phyloP scores from a whole-genome alignment of 2,329 filamentous ascomycete genomes.

The Torrubiella hemipterigena region DNA sequence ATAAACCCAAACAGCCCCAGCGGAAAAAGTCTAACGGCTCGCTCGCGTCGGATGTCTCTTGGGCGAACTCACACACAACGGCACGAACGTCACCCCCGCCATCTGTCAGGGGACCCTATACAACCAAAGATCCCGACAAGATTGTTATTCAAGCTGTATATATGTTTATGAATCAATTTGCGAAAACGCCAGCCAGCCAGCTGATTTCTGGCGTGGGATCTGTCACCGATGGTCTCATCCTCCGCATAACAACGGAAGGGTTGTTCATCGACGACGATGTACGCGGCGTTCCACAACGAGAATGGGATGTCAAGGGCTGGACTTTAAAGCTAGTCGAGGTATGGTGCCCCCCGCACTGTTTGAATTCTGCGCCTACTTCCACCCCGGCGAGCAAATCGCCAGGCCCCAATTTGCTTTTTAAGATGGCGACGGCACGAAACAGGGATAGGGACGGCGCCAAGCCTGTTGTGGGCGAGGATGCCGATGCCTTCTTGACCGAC shows the following conservation, averaged over 20 bases:
- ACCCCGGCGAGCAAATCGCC: conserved; percentile 25
- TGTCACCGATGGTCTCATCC: conserved; percentile 83
- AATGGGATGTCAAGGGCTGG: conserved; percentile 99
- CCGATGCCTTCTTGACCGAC: conserved; percentile 50
- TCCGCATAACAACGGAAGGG: conserved; percentile 87
- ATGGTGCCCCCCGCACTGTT: conserved; percentile 59
- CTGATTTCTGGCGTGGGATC: conserved; percentile 72
- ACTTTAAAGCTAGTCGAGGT: conserved; percentile 88
- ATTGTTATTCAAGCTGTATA: conserved; percentile 92
- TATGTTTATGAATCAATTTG: conserved; percentile 79
- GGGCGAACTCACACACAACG: conserved; percentile 74
- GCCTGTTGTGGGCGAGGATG: conserved; percentile 49
- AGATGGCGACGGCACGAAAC: conserved; percentile 32
- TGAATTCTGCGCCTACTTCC: conserved; percentile 30
- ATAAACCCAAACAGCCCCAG: conserved; percentile 47
- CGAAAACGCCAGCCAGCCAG: conserved; percentile 81
- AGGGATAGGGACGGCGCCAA: conserved; percentile 36
- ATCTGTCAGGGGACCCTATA: conserved; percentile 65
- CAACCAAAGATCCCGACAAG: conserved; percentile 86
- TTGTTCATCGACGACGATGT: conserved; percentile 97
- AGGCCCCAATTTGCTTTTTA: conserved; percentile 33
- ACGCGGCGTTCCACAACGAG: conserved; percentile 78
- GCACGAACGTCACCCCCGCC: conserved; percentile 73
- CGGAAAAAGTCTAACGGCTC: conserved; percentile 58
- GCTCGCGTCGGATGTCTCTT: conserved; percentile 72